These are phyloP conservation scores for Dittrichia graveolens DNA, from an alignment of 129 eudicot genomes.

Conservation along the genomic window DNA sequence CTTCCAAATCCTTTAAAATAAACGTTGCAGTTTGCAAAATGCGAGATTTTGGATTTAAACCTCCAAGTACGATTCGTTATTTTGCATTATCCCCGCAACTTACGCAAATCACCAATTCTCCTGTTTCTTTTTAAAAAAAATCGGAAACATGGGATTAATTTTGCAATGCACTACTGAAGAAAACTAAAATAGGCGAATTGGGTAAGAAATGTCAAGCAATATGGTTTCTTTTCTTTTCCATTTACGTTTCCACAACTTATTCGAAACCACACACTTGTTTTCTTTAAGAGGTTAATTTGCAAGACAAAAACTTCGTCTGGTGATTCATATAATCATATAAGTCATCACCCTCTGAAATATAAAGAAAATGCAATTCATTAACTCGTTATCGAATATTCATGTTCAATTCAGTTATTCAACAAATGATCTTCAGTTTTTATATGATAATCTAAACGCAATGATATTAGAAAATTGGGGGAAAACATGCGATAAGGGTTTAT, in stretches of 20 bases:
- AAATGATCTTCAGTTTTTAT: too few species aligned
- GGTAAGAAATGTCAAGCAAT: neutral
- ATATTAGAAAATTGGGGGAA: neutral
- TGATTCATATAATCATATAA: too few species aligned
- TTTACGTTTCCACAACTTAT: neutral
- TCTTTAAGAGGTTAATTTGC: too few species aligned
- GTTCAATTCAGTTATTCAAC: too few species aligned
- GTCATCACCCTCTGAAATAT: too few species aligned
- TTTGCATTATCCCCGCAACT: conserved; percentile 1
- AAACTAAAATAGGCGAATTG: too few species aligned
- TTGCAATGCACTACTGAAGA: neutral
- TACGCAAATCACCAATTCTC: neutral
- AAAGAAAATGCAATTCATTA: too few species aligned
- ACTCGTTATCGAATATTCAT: too few species aligned
- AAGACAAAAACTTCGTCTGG: too few species aligned
- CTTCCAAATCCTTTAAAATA: too few species aligned
- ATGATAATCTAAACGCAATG: too few species aligned
- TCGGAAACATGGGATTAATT: too few species aligned
- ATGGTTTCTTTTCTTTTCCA: conserved; percentile 5
- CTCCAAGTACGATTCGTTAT: neutral
- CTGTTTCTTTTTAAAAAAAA: neutral
- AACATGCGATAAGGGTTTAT: neutral
- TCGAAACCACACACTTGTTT: neutral
- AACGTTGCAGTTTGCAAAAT: neutral
- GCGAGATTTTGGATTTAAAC: neutral